Conservation (phyloP, 352 stramenopile genomes). For the Pythium pyrilobum region DNA sequence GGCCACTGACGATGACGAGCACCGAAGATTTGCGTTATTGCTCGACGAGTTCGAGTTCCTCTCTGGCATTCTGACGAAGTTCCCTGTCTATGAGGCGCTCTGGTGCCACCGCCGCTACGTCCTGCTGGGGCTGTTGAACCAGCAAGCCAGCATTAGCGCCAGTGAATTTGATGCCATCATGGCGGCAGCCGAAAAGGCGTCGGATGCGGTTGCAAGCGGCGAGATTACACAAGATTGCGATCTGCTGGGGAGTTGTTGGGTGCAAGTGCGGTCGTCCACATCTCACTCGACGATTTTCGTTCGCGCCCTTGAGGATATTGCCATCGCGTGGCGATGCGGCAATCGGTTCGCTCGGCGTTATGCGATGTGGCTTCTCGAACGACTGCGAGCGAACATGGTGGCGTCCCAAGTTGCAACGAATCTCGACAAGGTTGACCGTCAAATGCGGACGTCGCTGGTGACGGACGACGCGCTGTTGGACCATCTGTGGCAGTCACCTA, state of each 20-base stretch:
- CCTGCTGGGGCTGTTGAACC: conserved; percentile 34
- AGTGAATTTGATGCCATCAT: conserved; percentile 12
- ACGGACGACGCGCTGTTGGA: conserved; percentile 22
- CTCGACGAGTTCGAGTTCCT: conserved; percentile 45
- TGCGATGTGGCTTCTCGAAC: conserved; percentile 30
- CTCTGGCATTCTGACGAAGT: conserved; percentile 41
- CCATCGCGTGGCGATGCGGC: conserved; percentile 33
- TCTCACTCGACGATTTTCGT: not conserved
- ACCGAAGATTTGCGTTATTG: conserved; percentile 21
- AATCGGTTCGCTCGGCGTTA: conserved; percentile 44
- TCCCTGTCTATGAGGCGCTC: conserved; percentile 53
- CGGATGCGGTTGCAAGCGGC: not conserved
- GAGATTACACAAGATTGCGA: not conserved
- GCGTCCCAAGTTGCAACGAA: not conserved
- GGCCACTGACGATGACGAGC: too few species aligned
- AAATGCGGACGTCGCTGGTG: conserved; percentile 1
- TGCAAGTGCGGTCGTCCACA: not conserved
- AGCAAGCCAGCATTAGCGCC: not conserved
- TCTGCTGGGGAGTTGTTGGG: not conserved
- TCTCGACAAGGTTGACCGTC: conserved; percentile 16
- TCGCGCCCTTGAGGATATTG: conserved; percentile 27
- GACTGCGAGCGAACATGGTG: not conserved
- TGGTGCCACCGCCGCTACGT: conserved; percentile 80
- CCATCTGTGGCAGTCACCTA: conserved; percentile 24
- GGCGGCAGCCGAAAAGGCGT: not conserved